Evolutionary conservation across 495 filamentous ascomycete genomes (phyloP), one percentile per base, ranked within the genome.

Genomic region (Penicillium paradoxum): DNA sequence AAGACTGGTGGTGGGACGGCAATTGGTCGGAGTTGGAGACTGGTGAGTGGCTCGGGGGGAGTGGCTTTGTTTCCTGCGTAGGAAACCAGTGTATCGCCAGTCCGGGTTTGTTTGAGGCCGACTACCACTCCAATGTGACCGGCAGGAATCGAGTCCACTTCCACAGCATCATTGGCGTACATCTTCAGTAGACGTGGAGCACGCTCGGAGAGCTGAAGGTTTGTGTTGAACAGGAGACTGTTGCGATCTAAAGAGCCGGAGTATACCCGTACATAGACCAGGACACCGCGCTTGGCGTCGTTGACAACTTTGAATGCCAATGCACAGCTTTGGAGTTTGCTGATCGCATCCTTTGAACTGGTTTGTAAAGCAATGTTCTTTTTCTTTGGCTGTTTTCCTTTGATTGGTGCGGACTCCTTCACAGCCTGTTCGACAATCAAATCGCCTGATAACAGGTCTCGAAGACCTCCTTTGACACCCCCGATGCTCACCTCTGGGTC

Each of bases 301-400:
- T 93, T 85, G 56, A 96, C 89, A 10, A 97, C 95, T 67, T 99
- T 99, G 79, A 99, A 99, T 13, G 95, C 95, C 29, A 96, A 75
- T 3, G 88, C 91, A 54, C 92, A 88, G 37, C 84, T 83, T 49
- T 85, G 80, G 14, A 96, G 69, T 30, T 84, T 83, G n/a, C 77
- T 56, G 11, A 85, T 82, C 19, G 92, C 66, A 19, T 81, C 79
- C 14, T 77, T 69, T 10, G 81, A 59, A 21, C 79, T 65, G 9
- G 58, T 60, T 17, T 62, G 57, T 27, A 64, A 18, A 9, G 63
- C 54, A 19, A 56, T 47, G 47, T 66, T 72, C 44, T 58, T 73
- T 57, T 71, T 72, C 32, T 75, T 57, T 49, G 32, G 38, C 18
- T 51, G 49, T 25, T 83, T 81, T 21, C 67, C 65, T 52, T 76